Percentiles rank a stretch among this genome's conserved stretches.
phyloP scores from a whole-genome alignment of 1,139 yeast genomes.

The Ogataea hybrid region DNA sequence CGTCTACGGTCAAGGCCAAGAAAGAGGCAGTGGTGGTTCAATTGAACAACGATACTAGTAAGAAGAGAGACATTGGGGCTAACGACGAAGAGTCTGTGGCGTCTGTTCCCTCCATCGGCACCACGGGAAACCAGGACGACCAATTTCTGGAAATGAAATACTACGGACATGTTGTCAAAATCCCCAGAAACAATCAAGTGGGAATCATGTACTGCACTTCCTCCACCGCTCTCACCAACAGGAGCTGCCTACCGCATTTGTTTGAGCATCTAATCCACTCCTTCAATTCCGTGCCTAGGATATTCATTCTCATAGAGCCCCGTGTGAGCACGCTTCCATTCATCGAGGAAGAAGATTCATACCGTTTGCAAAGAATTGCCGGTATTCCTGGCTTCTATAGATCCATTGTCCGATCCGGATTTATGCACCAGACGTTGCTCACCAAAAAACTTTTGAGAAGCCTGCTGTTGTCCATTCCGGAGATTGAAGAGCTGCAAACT shows the following conservation, averaged over 20 bases:
- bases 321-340: slow-evolving; percentile 43
- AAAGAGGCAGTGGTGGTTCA: slow-evolving; percentile 20
- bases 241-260: slow-evolving; percentile 43
- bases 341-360: slow-evolving; percentile 39
- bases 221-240: slow-evolving; percentile 35
- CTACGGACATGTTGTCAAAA: slow-evolving; percentile 9
- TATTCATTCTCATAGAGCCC: slow-evolving; percentile 42
- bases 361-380: slow-evolving; percentile 39
- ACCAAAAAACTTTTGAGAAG: slow-evolving; percentile 31
- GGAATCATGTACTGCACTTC: slow-evolving; percentile 41
- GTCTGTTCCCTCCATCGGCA: slow-evolving; percentile 12
- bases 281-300: slow-evolving; percentile 43
- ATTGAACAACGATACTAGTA: slow-evolving; percentile 6
- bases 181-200: slow-evolving; percentile 37
- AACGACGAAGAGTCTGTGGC: slow-evolving; percentile 1
- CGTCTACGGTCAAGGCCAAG: slow-evolving; percentile 4
- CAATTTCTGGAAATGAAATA: slow-evolving; percentile 8
- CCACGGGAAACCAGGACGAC: slow-evolving; percentile 7
- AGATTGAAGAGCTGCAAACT: slow-evolving; percentile 18
- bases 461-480: slow-evolving; percentile 34
- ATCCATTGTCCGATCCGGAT: slow-evolving; percentile 46
- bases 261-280: slow-evolving; percentile 37
- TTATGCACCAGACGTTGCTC: slow-evolving; percentile 41
- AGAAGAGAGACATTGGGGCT: slow-evolving; percentile 1
- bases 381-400: slow-evolving; percentile 43